phyloP scores from a whole-genome alignment of 2,329 filamentous ascomycete species.

The Aspergillus brunneoviolaceus region DNA sequence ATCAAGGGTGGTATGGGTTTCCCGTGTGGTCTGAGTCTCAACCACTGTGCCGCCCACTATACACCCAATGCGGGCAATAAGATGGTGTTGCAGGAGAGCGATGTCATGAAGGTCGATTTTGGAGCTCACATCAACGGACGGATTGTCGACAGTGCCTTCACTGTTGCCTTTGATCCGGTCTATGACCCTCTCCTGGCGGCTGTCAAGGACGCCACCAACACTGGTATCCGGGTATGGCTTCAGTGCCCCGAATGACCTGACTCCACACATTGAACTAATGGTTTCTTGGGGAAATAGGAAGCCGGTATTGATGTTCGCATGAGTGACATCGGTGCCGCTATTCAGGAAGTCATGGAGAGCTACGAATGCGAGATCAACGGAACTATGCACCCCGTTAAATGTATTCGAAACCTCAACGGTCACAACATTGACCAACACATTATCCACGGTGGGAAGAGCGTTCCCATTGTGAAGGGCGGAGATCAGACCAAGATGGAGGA shows the following conservation, averaged over 20 bases:
- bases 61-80: conserved; percentile 87
- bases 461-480: conserved; percentile 86
- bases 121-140: conserved; percentile 69
- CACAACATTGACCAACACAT: conserved; percentile 87
- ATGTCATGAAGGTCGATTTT: conserved; percentile 74
- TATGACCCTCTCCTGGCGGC: conserved; percentile 68
- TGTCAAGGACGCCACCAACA: conserved; percentile 68
- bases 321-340: conserved; percentile 76
- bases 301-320: conserved; percentile 90
- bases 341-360: conserved; percentile 91
- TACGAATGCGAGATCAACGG: conserved; percentile 85
- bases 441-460: conserved; percentile 88
- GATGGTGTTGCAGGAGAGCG: conserved; percentile 61
- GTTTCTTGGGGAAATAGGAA: conserved; percentile 52
- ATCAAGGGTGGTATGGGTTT: conserved; percentile 81
- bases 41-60: conserved; percentile 83
- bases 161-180: conserved; percentile 65
- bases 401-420: conserved; percentile 82
- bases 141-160: conserved; percentile 72
- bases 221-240: conserved; percentile 64
- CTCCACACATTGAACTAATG: neutral
- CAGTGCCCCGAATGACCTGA: neutral
- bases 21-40: conserved; percentile 78
- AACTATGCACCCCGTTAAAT: conserved; percentile 74
- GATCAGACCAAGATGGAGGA: conserved; percentile 98